Conservation (phyloP, 305 asterid species). For the Fraxinus xanthoxyloides region DNA sequence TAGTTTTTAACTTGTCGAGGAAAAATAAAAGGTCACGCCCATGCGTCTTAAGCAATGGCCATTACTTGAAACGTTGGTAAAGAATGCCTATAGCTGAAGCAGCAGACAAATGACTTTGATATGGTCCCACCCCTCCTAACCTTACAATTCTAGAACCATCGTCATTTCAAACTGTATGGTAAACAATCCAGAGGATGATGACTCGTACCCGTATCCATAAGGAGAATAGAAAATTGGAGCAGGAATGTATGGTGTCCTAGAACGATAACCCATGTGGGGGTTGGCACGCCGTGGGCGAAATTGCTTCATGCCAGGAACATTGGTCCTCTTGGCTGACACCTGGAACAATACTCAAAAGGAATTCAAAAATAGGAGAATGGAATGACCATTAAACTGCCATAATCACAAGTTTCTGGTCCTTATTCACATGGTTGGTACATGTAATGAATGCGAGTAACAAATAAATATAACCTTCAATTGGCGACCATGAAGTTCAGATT, state of each 20-base stretch:
- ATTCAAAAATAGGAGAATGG: background rate
- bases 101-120: background rate
- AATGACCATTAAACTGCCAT: background rate
- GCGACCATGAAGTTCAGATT: constrained; percentile 83
- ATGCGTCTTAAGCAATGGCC: background rate
- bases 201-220: constrained; percentile 60
- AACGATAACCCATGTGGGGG: constrained; percentile 49
- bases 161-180: background rate
- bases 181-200: background rate
- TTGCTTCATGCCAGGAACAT: constrained; percentile 58
- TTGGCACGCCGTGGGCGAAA: constrained; percentile 44
- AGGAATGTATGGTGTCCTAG: constrained; percentile 52
- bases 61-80: background rate
- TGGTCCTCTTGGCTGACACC: constrained; percentile 59
- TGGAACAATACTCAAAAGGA: constrained; percentile 16
- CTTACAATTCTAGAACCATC: background rate
- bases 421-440: background rate
- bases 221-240: constrained; percentile 56
- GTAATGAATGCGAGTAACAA: background rate
- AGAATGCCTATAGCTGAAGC: background rate
- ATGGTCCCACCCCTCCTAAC: background rate
- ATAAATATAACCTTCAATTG: constrained; percentile 54
- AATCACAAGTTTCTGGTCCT: background rate
- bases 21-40: background rate
- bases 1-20: background rate